Evolutionary conservation across 805 yeast species (phyloP), one percentile per base, ranked within the genome.

Genomic region (Nakazawaea ambrosiae): DNA sequence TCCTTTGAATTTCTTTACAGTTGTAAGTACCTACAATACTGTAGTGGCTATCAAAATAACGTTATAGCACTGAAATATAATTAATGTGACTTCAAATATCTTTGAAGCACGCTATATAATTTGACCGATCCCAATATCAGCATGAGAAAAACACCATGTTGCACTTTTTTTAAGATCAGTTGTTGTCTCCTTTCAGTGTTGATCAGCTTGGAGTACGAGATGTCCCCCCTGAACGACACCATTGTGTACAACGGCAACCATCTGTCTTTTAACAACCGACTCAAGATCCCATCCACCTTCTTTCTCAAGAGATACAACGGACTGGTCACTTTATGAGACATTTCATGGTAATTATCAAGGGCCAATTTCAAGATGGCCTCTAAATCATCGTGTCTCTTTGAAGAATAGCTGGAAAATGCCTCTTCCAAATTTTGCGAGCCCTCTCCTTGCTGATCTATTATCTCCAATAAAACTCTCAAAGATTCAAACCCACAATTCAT

Each of bases 401-500:
- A 49, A 1, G 84, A 67, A 56, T 84, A 86, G 30, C 51, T 49
- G 23, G 58, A 60, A 48, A 86, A 81, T 0, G 86, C 80, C 5
- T 34, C 34, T 1, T 51, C 50, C 11, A 4, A 20, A 78, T 62
- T n/a, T n/a, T n/a, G n/a, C n/a, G n/a, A n/a, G 40, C 73, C 61
- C 16, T 55, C 61, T 3, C 57, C 41, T 33, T 50, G 27, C 38
- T 55, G 46, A 23, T 68, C 70, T 33, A 70, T 31, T 19, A 79
- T 52, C 31, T 72, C 67, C 61, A 82, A 61, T 36, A 89, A 60
- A 1, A 79, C 75, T 40, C 78, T 64, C 17, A 89, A 89, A 49
- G 90, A 97, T 58, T 89, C 97, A 55, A 89, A 82, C 1, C 97
- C 97, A 54, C 95, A 85, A 57, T 89, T 89, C 90, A 89, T 82